Percentiles rank a stretch among this genome's conserved stretches.
Evolutionary conservation across 78 protist genomes (phyloP).

Genomic region (slime mould (Dictyostelium discoideum)): DNA sequence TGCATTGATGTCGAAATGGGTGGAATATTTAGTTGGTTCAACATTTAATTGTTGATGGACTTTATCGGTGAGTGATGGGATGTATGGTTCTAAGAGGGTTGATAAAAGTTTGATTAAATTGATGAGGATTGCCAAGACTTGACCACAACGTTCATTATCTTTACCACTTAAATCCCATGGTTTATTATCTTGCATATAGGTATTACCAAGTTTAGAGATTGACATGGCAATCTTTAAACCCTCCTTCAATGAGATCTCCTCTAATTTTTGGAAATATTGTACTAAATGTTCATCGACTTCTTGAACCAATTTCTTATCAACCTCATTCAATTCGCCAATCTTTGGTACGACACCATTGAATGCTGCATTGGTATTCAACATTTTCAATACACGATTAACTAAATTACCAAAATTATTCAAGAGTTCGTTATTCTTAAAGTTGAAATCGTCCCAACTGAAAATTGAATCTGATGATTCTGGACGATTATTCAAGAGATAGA

Average conservation of each 20-base stretch:
- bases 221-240: constrained; percentile 77
- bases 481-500: constrained; percentile 86
- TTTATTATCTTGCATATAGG: constrained; percentile 79
- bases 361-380: not conserved
- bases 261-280: constrained; percentile 30
- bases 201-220: constrained; percentile 77
- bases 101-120: constrained; percentile 71
- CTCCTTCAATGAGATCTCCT: constrained; percentile 57
- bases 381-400: constrained; percentile 82
- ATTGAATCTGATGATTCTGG: constrained; percentile 87
- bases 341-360: constrained; percentile 36
- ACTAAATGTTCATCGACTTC: not conserved
- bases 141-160: constrained; percentile 73
- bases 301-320: not conserved
- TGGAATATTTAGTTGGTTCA: constrained; percentile 11
- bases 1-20: constrained; percentile 12
- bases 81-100: constrained; percentile 82
- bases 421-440: constrained; percentile 84
- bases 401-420: constrained; percentile 92
- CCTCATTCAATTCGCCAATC: not conserved
- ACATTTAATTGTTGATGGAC: constrained; percentile 53
- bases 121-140: constrained; percentile 49
- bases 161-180: constrained; percentile 82
- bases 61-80: constrained; percentile 74
- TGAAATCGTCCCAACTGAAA: constrained; percentile 84